phyloP scores from a whole-genome alignment of 1,284 basidiomycete species.

The Papiliotrema terrestris region DNA sequence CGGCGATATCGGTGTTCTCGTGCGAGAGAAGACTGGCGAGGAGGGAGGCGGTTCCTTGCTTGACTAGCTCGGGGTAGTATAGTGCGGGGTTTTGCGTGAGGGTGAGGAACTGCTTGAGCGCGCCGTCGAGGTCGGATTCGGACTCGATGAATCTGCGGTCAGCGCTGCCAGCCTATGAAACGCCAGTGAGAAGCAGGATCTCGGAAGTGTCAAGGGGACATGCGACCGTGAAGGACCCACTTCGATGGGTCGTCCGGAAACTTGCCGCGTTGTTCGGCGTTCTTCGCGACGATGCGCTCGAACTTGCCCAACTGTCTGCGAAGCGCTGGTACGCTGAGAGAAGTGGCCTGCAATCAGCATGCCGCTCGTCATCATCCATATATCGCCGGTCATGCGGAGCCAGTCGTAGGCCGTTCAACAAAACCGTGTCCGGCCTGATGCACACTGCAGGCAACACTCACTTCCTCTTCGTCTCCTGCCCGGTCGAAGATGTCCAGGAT shows the following conservation, averaged over 20 bases:
- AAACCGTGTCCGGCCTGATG: not conserved
- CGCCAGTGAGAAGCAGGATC: too few species aligned
- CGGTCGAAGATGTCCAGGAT: conserved; percentile 71
- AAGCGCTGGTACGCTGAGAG: conserved; percentile 63
- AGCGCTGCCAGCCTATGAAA: not conserved
- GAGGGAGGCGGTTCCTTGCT: conserved; percentile 61
- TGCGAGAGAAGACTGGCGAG: conserved; percentile 83
- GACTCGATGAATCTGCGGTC: conserved; percentile 97
- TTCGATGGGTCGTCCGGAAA: conserved; percentile 85
- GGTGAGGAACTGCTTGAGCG: conserved; percentile 79
- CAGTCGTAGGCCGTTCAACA: too few species aligned
- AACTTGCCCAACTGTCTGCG: conserved; percentile 74
- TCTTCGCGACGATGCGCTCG: conserved; percentile 85
- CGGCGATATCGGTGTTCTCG: conserved; percentile 89
- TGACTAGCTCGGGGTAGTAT: conserved; percentile 86
- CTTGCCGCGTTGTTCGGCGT: conserved; percentile 90
- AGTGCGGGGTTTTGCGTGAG: conserved; percentile 80
- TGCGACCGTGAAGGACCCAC: conserved; percentile 52
- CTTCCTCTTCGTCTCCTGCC: conserved; percentile 60
- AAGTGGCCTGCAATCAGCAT: conserved; percentile 8
- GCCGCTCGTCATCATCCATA: too few species aligned
- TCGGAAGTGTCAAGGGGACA: too few species aligned
- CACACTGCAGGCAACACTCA: conserved; percentile 51
- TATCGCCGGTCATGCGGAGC: too few species aligned
- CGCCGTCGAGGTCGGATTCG: conserved; percentile 85